phyloP scores from a whole-genome alignment of 225 moss, liverwort and hornwort species.

The Bryum argenteum region DNA sequence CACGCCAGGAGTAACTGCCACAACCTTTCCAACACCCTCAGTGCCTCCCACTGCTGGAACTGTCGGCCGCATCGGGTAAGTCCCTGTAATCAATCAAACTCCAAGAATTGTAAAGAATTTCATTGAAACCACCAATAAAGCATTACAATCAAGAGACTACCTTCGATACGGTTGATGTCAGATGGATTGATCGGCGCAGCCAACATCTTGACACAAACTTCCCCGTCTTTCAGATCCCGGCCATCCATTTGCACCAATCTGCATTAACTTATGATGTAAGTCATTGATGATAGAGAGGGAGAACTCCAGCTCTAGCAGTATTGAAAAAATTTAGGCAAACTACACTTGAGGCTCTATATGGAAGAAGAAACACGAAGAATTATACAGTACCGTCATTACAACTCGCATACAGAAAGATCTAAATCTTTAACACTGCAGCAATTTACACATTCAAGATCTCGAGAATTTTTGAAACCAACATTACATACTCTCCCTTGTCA shows the following conservation, averaged over 20 bases:
- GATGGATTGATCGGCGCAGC: constrained; percentile 96
- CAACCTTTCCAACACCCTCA: constrained; percentile 80
- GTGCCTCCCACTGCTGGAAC: constrained; percentile 83
- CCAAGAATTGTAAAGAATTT: neutral
- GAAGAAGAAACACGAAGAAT: too few species aligned
- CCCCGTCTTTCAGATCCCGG: constrained; percentile 62
- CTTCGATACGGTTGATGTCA: constrained; percentile 92
- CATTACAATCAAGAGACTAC: constrained; percentile 31
- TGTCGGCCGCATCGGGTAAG: constrained; percentile 77
- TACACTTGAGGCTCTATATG: too few species aligned
- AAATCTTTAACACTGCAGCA: too few species aligned
- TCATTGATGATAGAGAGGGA: neutral
- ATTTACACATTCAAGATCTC: too few species aligned
- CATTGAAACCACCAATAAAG: neutral
- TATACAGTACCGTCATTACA: too few species aligned
- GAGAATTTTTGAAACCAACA: too few species aligned
- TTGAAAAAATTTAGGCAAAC: too few species aligned
- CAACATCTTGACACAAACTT: constrained; percentile 96
- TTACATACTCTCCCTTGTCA: too few species aligned
- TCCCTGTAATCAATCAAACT: constrained; percentile 53
- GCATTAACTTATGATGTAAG: constrained; percentile 12
- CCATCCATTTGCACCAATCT: constrained; percentile 72
- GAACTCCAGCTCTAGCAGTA: too few species aligned
- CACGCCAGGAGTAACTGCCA: constrained; percentile 70
- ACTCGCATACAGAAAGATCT: too few species aligned